These are phyloP conservation scores for Verbascum thapsus DNA, from an alignment of 257 asterid genomes.

Conservation along the genomic window DNA sequence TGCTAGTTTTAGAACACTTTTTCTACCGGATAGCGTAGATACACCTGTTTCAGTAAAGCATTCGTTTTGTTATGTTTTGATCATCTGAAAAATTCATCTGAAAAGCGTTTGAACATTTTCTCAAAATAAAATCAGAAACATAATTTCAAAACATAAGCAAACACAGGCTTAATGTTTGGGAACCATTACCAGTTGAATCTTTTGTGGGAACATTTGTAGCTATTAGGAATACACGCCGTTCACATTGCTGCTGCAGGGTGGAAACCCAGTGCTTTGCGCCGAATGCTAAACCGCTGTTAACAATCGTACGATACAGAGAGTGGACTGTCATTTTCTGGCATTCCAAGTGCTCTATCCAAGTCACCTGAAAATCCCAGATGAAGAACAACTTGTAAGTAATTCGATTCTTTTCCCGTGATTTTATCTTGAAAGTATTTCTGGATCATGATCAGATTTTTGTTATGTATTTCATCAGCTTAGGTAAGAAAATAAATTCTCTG, in stretches of 20 bases:
- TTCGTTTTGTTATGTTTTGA: no score
- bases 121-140: no score
- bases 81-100: no score
- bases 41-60: constrained; percentile 52
- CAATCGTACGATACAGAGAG: constrained; percentile 59
- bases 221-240: constrained; percentile 64
- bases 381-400: constrained; percentile 17
- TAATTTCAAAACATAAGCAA: no score
- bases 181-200: constrained; percentile 67
- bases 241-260: constrained; percentile 78
- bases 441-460: no score
- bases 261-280: constrained; percentile 93
- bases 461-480: no score
- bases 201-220: constrained; percentile 85
- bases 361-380: constrained; percentile 55
- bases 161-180: not conserved
- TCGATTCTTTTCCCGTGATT: not conserved
- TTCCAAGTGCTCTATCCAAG: constrained; percentile 91
- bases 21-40: constrained; percentile 80
- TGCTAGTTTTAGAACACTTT: constrained; percentile 72
- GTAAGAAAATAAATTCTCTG: no score
- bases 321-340: constrained; percentile 60
- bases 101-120: no score
- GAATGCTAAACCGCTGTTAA: constrained; percentile 80
- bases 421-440: no score